Evolutionary conservation across 192 early-diverging fungal species (phyloP).

Genomic region (Pecoramyces ruminantium): DNA sequence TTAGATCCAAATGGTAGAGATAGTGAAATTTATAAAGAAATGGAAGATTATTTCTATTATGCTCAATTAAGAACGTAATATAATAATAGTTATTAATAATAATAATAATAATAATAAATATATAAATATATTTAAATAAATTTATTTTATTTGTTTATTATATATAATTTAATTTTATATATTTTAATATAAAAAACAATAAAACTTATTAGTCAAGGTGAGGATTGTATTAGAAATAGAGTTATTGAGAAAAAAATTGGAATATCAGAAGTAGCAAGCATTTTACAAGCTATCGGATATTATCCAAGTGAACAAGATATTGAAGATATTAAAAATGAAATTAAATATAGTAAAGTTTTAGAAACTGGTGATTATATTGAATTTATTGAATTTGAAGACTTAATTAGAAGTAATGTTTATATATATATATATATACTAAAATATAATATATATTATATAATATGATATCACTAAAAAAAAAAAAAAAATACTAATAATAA

Average conservation of each 20-base stretch:
- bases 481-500: too few relatives aligned
- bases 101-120: too few relatives aligned
- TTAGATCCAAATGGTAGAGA: slow-evolving; percentile 13
- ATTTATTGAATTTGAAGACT: slow-evolving; percentile 23
- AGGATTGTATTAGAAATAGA: slow-evolving; percentile 18
- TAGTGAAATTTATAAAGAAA: slow-evolving; percentile 25
- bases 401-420: slow-evolving; percentile 22
- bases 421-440: neutral
- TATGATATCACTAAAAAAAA: too few relatives aligned
- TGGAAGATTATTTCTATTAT: slow-evolving; percentile 50
- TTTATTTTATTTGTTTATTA: too few relatives aligned
- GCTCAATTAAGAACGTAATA: slow-evolving; percentile 28
- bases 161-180: too few relatives aligned
- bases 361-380: slow-evolving; percentile 9
- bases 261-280: slow-evolving; percentile 20
- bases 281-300: slow-evolving; percentile 43
- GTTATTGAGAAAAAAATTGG: slow-evolving; percentile 18
- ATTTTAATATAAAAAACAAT: too few relatives aligned
- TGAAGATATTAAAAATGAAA: slow-evolving; percentile 41
- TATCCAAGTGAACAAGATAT: slow-evolving; percentile 31
- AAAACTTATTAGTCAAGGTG: slow-evolving; percentile 26
- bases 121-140: too few relatives aligned
- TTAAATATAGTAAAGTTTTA: slow-evolving; percentile 21
- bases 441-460: too few relatives aligned
- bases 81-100: too few relatives aligned